These are phyloP conservation scores for Fusarium praegraminearum DNA, from an alignment of 2,329 filamentous ascomycete species.

Conservation along the genomic window DNA sequence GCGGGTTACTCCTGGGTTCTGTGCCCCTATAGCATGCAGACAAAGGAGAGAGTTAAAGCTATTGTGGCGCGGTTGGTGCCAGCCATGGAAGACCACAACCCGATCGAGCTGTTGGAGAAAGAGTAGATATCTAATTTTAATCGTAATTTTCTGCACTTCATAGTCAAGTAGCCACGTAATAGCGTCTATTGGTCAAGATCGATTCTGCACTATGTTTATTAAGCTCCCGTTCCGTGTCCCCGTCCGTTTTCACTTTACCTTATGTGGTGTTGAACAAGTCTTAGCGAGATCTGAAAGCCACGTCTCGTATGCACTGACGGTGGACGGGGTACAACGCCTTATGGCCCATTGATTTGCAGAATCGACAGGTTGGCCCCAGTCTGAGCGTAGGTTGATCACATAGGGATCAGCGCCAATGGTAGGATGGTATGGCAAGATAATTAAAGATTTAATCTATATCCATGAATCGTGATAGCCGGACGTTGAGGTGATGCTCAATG, in stretches of 20 bases:
- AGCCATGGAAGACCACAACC: slow-evolving; percentile 23
- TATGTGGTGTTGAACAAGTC: neutral
- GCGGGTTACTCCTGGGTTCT: slow-evolving; percentile 1
- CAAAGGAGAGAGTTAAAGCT: slow-evolving; percentile 11
- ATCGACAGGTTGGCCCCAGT: neutral
- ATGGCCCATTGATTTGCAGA: neutral
- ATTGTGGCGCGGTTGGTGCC: slow-evolving; percentile 15
- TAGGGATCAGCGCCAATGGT: neutral
- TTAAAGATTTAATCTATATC: neutral
- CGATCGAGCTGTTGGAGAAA: slow-evolving; percentile 1
- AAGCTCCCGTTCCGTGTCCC: neutral
- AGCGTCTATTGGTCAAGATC: neutral
- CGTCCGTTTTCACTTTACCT: neutral
- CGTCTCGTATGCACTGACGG: neutral
- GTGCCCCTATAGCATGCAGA: slow-evolving; percentile 20
- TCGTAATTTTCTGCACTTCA: neutral
- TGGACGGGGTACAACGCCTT: neutral
- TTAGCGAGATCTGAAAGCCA: neutral
- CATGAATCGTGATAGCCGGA: neutral
- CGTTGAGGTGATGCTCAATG: neutral
- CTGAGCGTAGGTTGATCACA: neutral
- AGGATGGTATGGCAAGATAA: neutral
- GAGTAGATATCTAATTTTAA: neutral
- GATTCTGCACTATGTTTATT: neutral
- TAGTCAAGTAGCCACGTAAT: neutral